phyloP scores from a whole-genome alignment of 345 rosid genomes.

The Draba incana region DNA sequence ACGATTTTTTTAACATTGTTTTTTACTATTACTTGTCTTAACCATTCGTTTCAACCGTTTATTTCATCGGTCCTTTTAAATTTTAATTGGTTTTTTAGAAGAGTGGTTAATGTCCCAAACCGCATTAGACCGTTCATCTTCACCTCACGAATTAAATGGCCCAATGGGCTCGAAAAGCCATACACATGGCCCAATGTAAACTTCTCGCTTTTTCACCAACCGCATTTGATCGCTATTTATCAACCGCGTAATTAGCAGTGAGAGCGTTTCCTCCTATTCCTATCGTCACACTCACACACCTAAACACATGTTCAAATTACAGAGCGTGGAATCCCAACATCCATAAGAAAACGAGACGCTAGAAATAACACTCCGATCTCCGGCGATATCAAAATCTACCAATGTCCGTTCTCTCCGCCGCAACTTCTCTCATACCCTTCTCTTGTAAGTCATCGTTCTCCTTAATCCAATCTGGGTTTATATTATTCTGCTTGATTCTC shows the following conservation, averaged over 20 bases:
- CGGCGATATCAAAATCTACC: background rate
- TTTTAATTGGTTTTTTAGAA: too few species aligned
- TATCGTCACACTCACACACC: too few species aligned
- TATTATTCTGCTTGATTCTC: background rate
- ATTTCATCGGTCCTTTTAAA: too few species aligned
- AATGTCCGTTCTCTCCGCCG: conserved; percentile 39
- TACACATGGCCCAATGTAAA: background rate
- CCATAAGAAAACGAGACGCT: conserved; percentile 38
- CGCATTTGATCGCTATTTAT: background rate
- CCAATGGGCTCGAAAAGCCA: too few species aligned
- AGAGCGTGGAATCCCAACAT: conserved; percentile 37
- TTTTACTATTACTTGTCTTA: too few species aligned
- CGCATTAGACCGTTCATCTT: too few species aligned
- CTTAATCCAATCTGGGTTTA: background rate
- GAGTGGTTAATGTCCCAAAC: too few species aligned
- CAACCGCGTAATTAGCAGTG: conserved; percentile 8
- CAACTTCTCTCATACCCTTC: conserved; percentile 37
- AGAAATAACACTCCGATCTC: conserved; percentile 13
- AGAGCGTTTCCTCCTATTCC: too few species aligned
- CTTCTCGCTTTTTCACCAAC: background rate
- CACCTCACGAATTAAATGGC: too few species aligned
- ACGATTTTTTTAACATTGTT: too few species aligned
- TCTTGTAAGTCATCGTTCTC: conserved; percentile 20
- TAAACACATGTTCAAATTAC: background rate
- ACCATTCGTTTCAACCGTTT: too few species aligned